Conservation (phyloP, 306 rosid genomes). For the Malus domestica region DNA sequence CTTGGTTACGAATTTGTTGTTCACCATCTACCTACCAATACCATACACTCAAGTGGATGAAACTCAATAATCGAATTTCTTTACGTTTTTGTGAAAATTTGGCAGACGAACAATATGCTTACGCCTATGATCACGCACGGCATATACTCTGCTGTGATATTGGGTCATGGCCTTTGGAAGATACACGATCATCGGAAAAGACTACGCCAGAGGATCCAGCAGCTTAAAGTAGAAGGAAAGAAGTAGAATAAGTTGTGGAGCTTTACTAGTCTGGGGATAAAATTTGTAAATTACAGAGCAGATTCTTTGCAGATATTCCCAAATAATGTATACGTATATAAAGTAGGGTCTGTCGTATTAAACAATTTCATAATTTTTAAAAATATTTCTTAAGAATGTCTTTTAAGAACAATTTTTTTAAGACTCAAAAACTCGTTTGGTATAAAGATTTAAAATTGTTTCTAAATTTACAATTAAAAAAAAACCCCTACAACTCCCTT, state of each 20-base stretch:
- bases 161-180: conserved; percentile 98
- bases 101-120: conserved; percentile 82
- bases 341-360: not conserved
- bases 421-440: no score
- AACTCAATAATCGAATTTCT: conserved; percentile 12
- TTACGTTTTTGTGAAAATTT: conserved; percentile 11
- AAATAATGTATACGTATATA: not conserved
- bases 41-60: not conserved
- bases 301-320: conserved; percentile 7
- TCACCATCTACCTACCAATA: not conserved
- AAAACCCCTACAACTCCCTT: no score
- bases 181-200: conserved; percentile 75
- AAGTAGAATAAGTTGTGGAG: conserved; percentile 23
- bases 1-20: not conserved
- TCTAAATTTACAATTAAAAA: no score
- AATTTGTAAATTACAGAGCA: conserved; percentile 32
- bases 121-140: conserved; percentile 94
- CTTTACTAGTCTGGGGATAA: conserved; percentile 13
- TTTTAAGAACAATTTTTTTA: no score
- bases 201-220: conserved; percentile 70
- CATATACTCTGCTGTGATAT: conserved; percentile 77
- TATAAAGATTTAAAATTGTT: no score
- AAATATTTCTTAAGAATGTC: no score
- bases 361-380: no score
- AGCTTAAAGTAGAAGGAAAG: conserved; percentile 51